Conservation (phyloP, 495 filamentous ascomycete genomes). For the Talaromyces wortmannii region DNA sequence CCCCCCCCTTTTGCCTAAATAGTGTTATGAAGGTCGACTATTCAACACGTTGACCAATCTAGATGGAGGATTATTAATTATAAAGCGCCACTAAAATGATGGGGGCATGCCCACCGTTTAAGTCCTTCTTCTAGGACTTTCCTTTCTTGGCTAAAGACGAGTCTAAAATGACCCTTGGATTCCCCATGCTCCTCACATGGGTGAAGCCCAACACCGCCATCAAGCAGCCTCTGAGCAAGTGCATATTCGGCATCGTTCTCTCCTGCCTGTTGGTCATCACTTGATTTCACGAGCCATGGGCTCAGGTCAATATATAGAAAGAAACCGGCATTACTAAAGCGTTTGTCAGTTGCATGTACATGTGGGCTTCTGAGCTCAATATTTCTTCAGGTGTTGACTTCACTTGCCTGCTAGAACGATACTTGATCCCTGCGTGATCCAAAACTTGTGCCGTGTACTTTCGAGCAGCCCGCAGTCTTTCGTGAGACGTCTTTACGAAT, state of each 20-base stretch:
- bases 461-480: conserved; percentile 19
- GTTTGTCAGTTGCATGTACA: conserved; percentile 4
- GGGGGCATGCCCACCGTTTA: conserved; percentile 16
- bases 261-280: conserved; percentile 7
- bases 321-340: conserved; percentile 40
- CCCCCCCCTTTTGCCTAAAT: too few species aligned
- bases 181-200: conserved; percentile 32
- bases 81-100: too few species aligned
- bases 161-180: conserved; percentile 36
- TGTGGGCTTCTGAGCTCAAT: background rate
- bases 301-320: conserved; percentile 42
- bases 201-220: conserved; percentile 37
- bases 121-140: conserved; percentile 22
- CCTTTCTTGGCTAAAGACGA: conserved; percentile 34
- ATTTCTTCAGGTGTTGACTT: background rate
- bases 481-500: conserved; percentile 18
- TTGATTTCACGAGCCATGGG: conserved; percentile 11
- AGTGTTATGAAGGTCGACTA: too few species aligned
- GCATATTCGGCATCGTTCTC: conserved; percentile 18
- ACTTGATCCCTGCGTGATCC: conserved; percentile 22
- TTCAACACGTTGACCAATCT: too few species aligned
- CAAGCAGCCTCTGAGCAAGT: conserved; percentile 29
- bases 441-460: conserved; percentile 16
- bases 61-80: too few species aligned
- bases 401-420: conserved; percentile 22